Conservation (phyloP, 2,329 filamentous ascomycete species). For the Daldinia sp. region DNA sequence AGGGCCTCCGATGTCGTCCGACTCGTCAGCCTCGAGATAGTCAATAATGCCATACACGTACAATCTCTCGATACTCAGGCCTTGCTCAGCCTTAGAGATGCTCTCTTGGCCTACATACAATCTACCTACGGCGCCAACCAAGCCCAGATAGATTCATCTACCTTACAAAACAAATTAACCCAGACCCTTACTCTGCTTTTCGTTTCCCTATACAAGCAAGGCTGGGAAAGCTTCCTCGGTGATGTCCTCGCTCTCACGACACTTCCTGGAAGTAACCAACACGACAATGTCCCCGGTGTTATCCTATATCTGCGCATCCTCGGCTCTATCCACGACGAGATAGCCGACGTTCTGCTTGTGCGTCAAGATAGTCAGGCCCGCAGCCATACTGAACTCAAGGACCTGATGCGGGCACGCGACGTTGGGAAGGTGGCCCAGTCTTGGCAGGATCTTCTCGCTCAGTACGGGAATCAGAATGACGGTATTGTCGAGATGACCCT, state of each 20-base stretch:
- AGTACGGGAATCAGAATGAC: conserved; percentile 77
- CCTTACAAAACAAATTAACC: conserved; percentile 95
- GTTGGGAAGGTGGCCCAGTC: conserved; percentile 86
- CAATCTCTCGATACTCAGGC: conserved; percentile 77
- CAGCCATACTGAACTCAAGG: conserved; percentile 89
- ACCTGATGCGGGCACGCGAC: conserved; percentile 85
- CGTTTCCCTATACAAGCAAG: conserved; percentile 81
- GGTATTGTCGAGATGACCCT: conserved; percentile 85
- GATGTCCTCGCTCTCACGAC: conserved; percentile 84
- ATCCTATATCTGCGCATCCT: conserved; percentile 89
- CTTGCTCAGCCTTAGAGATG: conserved; percentile 79
- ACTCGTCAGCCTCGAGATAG: conserved; percentile 87
- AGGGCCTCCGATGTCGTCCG: conserved; percentile 83
- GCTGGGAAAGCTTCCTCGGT: conserved; percentile 90
- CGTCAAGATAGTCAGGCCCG: conserved; percentile 81
- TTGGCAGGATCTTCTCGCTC: conserved; percentile 88
- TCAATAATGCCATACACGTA: conserved; percentile 89
- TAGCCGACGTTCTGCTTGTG: conserved; percentile 88
- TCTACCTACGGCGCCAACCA: conserved; percentile 73
- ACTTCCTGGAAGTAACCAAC: conserved; percentile 63
- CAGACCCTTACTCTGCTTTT: conserved; percentile 97
- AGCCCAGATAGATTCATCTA: conserved; percentile 71
- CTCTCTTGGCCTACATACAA: conserved; percentile 81
- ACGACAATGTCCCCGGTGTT: conserved; percentile 78
- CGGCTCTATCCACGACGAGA: conserved; percentile 93